Evolutionary conservation across 495 filamentous ascomycete genomes (phyloP).

Genomic region (Aspergillus kassunensis): DNA sequence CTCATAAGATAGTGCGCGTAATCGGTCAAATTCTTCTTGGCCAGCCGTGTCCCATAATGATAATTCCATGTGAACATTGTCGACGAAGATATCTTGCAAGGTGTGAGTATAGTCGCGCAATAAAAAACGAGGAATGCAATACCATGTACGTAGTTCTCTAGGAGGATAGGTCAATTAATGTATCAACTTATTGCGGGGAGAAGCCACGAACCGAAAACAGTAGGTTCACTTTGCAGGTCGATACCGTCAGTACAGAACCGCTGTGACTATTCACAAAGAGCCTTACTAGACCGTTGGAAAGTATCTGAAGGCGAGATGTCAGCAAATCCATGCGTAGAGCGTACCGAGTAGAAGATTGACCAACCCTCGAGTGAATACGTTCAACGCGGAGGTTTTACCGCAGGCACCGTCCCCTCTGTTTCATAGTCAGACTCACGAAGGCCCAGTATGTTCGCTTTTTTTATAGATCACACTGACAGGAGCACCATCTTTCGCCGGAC

Average conservation of each 20-base stretch:
- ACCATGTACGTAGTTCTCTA: conserved; percentile 99
- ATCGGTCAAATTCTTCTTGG: conserved; percentile 97
- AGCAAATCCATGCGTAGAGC: conserved; percentile 17
- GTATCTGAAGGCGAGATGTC: conserved; percentile 53
- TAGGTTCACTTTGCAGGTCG: conserved; percentile 64
- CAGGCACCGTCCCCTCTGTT: conserved; percentile 91
- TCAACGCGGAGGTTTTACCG: conserved; percentile 94
- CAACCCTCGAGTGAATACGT: conserved; percentile 97
- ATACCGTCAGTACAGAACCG: conserved; percentile 24
- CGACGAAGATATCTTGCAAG: conserved; percentile 86
- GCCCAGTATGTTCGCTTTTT: neutral
- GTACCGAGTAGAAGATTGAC: conserved; percentile 20
- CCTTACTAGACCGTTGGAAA: conserved; percentile 95
- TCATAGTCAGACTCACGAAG: conserved; percentile 16
- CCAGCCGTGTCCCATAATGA: conserved; percentile 98
- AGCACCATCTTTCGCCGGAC: conserved; percentile 97
- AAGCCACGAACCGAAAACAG: conserved; percentile 71
- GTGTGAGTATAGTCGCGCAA: conserved; percentile 12
- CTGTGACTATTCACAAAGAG: neutral
- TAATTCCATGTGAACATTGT: conserved; percentile 91
- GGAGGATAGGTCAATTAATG: conserved; percentile 25
- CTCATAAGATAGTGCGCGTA: conserved; percentile 93
- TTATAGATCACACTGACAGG: conserved; percentile 57
- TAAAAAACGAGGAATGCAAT: conserved; percentile 18
- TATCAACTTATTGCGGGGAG: conserved; percentile 8